Percentiles rank a stretch among this genome's conserved stretches.
These are phyloP conservation scores for Symbiodinium natans DNA, from an alignment of 73 alveolate species.

Conservation along the genomic window DNA sequence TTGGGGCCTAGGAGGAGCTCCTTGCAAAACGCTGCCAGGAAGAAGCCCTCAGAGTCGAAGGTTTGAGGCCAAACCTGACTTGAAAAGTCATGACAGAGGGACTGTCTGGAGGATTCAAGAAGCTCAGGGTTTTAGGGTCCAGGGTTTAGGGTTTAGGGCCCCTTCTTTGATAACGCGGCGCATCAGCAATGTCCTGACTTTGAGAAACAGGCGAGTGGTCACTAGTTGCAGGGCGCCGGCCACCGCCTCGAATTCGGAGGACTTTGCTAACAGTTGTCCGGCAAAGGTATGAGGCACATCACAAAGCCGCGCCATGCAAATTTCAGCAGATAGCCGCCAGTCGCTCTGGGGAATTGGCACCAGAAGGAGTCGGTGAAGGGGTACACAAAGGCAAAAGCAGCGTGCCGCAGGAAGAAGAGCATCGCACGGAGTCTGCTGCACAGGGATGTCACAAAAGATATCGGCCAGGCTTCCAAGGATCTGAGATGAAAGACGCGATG, in stretches of 20 bases:
- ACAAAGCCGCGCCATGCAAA: conserved; percentile 66
- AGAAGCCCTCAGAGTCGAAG: conserved; percentile 78
- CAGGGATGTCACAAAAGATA: conserved; percentile 9
- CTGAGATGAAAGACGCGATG: conserved; percentile 47
- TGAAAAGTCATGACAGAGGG: too few species aligned
- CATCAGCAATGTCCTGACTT: too few species aligned
- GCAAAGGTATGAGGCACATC: conserved; percentile 68
- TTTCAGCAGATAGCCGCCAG: conserved; percentile 50
- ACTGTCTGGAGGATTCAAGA: too few species aligned
- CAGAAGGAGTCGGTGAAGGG: conserved; percentile 52
- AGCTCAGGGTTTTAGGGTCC: too few species aligned
- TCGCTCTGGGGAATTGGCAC: conserved; percentile 61
- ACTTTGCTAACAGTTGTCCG: conserved; percentile 15
- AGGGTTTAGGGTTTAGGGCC: too few species aligned
- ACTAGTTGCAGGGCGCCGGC: too few species aligned
- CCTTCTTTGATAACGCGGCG: too few species aligned
- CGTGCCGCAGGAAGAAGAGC: conserved; percentile 64
- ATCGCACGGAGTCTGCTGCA: conserved; percentile 38
- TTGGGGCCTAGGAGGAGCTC: background rate
- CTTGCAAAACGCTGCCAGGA: conserved; percentile 64
- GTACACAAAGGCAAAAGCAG: background rate
- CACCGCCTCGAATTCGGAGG: background rate
- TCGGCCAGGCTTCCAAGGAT: conserved; percentile 71
- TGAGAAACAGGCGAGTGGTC: too few species aligned
- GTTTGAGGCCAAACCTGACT: conserved; percentile 63